Conservation (phyloP, 257 asterid genomes). For the Fraxinus quadrangulata region DNA sequence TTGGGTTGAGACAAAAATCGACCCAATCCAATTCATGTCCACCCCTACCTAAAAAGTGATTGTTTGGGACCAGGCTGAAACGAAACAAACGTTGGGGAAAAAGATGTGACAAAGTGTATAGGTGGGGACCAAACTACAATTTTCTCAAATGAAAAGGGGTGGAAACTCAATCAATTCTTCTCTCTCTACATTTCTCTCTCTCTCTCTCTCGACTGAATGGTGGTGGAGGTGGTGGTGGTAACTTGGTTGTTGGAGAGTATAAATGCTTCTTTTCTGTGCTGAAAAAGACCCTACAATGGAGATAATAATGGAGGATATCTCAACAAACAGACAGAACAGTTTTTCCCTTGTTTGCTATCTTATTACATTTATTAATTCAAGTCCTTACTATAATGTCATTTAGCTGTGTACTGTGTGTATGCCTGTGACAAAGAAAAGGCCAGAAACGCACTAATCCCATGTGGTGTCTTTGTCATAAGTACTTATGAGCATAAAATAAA, state of each 20-base stretch:
- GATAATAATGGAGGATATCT: constrained; percentile 25
- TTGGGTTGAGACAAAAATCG: no score
- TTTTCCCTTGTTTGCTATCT: constrained; percentile 37
- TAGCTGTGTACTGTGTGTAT: constrained; percentile 14
- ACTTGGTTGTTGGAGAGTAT: constrained; percentile 54
- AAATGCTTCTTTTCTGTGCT: constrained; percentile 59
- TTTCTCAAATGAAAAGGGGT: neutral
- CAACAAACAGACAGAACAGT: constrained; percentile 38
- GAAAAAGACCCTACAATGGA: constrained; percentile 38
- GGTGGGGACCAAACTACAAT: neutral
- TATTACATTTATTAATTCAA: neutral
- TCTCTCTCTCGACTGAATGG: constrained; percentile 16
- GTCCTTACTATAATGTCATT: neutral
- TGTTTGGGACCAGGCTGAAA: neutral
- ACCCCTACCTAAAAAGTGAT: no score
- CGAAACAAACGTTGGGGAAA: neutral
- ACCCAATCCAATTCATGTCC: no score
- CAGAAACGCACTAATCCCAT: constrained; percentile 28
- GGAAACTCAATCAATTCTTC: neutral
- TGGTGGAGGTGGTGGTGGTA: constrained; percentile 26
- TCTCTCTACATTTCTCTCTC: neutral
- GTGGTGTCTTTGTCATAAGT: constrained; percentile 35
- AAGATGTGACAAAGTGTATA: no score
- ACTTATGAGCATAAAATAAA: constrained; percentile 17
- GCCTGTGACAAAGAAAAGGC: constrained; percentile 18